phyloP scores from a whole-genome alignment of 257 asterid genomes.

The Solanum dulcamara region DNA sequence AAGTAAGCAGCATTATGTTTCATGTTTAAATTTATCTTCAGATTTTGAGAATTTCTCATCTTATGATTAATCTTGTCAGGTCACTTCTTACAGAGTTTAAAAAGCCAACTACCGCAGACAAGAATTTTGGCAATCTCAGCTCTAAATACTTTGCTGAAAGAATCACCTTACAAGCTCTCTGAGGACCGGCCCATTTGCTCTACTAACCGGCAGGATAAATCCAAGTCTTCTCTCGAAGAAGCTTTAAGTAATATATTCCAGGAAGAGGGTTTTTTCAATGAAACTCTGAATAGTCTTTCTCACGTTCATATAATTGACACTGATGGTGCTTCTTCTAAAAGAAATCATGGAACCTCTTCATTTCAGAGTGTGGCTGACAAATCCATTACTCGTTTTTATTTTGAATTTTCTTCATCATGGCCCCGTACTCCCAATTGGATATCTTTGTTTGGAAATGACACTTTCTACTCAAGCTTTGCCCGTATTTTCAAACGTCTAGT shows the following conservation, averaged over 20 bases:
- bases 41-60: not conserved
- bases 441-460: slow-evolving; percentile 72
- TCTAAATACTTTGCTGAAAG: slow-evolving; percentile 83
- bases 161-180: slow-evolving; percentile 79
- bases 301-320: slow-evolving; percentile 79
- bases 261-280: slow-evolving; percentile 84
- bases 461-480: slow-evolving; percentile 81
- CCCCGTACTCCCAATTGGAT: slow-evolving; percentile 99
- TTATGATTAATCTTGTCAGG: slow-evolving; percentile 43
- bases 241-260: slow-evolving; percentile 67
- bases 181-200: slow-evolving; percentile 20
- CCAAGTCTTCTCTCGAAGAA: slow-evolving; percentile 79
- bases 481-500: slow-evolving; percentile 80
- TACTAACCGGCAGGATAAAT: slow-evolving; percentile 24
- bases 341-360: slow-evolving; percentile 64
- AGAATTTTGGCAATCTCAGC: slow-evolving; percentile 97
- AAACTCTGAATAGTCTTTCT: slow-evolving; percentile 79
- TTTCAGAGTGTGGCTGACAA: slow-evolving; percentile 86
- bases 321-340: slow-evolving; percentile 68
- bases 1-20: not conserved
- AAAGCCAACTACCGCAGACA: slow-evolving; percentile 98
- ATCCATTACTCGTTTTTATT: slow-evolving; percentile 86
- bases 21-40: not conserved
- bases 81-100: slow-evolving; percentile 87
- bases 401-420: slow-evolving; percentile 97